phyloP scores from a whole-genome alignment of 169 alveolate genomes.

The Sarcocystis neurona region DNA sequence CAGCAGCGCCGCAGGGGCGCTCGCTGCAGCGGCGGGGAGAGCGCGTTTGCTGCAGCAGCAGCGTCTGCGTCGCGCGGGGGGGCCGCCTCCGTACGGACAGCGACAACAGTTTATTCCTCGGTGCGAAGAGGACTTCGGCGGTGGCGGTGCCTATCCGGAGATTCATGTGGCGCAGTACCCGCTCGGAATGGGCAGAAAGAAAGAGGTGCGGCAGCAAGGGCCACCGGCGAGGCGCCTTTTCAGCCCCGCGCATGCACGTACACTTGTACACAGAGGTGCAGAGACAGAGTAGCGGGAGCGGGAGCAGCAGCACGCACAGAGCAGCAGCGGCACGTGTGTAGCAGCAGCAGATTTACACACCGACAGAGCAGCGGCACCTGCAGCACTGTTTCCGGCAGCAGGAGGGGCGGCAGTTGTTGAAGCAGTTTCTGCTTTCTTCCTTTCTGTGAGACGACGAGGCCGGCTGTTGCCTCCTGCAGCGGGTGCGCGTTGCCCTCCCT shows the following conservation, averaged over 20 bases:
- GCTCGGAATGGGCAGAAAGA: conserved; percentile 74
- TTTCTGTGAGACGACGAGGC: not conserved
- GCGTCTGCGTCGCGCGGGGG: not conserved
- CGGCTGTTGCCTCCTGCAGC: not conserved
- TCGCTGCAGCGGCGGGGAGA: not conserved
- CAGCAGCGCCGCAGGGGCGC: conserved; percentile 19
- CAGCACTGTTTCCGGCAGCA: not conserved
- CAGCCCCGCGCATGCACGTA: no score
- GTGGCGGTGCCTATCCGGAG: conserved; percentile 84
- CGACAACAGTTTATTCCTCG: conserved; percentile 73
- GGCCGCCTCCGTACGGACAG: conserved; percentile 65
- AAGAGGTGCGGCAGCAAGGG: not conserved
- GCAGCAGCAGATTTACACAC: no score
- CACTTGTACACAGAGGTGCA: not conserved
- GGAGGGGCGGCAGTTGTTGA: not conserved
- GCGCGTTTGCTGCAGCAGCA: not conserved
- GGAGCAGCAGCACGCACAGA: not conserved
- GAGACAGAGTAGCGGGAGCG: not conserved
- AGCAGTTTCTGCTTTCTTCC: not conserved
- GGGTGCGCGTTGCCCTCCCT: not conserved
- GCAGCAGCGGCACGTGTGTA: no score
- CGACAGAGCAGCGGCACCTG: no score
- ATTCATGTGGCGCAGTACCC: conserved; percentile 80
- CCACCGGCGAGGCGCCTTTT: no score
- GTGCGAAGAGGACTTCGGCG: conserved; percentile 78